Conservation (phyloP, 768 basidiomycete genomes). For the Russula lepida region DNA sequence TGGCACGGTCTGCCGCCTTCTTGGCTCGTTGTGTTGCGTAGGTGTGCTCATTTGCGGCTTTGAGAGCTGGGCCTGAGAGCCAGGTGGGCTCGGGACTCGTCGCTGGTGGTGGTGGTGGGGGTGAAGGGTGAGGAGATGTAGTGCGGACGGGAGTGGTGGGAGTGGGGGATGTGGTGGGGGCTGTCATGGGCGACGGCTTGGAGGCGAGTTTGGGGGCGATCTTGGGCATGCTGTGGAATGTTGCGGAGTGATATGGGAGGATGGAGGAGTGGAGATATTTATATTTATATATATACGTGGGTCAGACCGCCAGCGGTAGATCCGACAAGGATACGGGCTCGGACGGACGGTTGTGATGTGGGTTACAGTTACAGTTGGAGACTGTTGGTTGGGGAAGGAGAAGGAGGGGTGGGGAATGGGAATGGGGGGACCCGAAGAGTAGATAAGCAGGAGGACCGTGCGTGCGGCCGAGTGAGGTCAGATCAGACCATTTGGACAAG, state of each 20-base stretch:
- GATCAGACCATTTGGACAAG: background rate
- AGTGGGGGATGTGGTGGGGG: background rate
- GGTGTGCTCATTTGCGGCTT: conserved; percentile 11
- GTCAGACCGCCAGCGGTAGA: conserved; percentile 18
- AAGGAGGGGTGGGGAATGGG: background rate
- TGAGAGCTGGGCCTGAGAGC: conserved; percentile 12
- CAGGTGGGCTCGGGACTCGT: conserved; percentile 2
- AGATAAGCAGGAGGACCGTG: background rate
- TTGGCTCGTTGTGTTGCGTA: conserved; percentile 16
- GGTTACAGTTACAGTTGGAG: background rate
- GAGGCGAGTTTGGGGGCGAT: conserved; percentile 9
- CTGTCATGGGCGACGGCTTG: background rate
- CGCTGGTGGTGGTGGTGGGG: background rate
- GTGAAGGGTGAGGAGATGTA: background rate
- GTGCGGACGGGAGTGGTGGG: background rate
- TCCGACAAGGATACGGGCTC: conserved; percentile 12
- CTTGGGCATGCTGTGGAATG: background rate
- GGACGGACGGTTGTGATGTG: background rate
- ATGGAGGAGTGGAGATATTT: background rate
- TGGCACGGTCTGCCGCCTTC: conserved; percentile 21
- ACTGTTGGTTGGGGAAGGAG: background rate
- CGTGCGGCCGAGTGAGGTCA: background rate
- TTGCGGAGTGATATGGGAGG: background rate
- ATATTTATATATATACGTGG: background rate
- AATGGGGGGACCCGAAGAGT: background rate